A percentile compares a stretch with the other conserved stretches of the same genome.
Conservation (phyloP, 202 grass and related monocot species). For the Hordeum pubiflorum region DNA sequence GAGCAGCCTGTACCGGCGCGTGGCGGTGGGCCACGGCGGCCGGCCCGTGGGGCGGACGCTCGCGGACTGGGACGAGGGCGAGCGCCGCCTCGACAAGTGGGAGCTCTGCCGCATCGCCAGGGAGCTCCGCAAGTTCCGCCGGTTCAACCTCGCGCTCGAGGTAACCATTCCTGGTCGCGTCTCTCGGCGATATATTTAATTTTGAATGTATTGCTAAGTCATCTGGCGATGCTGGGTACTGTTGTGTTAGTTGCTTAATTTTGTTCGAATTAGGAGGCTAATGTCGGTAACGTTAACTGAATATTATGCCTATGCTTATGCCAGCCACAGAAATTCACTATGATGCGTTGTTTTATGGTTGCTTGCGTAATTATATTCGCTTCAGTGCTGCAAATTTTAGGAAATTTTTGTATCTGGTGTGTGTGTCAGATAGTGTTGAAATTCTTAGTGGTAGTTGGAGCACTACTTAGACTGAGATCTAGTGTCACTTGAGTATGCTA, state of each 20-base stretch:
- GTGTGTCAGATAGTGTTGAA: background rate
- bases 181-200: background rate
- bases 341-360: background rate
- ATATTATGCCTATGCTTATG: background rate
- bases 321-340: background rate
- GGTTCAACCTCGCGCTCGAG: slow-evolving; percentile 64
- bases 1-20: slow-evolving; percentile 62
- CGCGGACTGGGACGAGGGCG: slow-evolving; percentile 61
- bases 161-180: background rate
- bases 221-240: background rate
- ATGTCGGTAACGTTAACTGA: background rate
- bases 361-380: background rate
- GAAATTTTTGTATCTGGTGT: background rate
- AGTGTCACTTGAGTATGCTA: background rate
- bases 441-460: background rate
- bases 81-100: slow-evolving; percentile 72
- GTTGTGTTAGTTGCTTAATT: background rate
- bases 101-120: slow-evolving; percentile 65
- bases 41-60: slow-evolving; percentile 27
- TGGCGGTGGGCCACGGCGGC: slow-evolving; percentile 36
- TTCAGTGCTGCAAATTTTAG: background rate
- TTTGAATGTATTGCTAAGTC: background rate
- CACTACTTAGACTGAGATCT: background rate
- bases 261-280: background rate
- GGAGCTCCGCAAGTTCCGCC: slow-evolving; percentile 82